A percentile compares a stretch with the other conserved stretches of the same genome.
Evolutionary conservation across 176 grass and related monocot genomes (phyloP).

Genomic region (Tillandsia fasciculata): DNA sequence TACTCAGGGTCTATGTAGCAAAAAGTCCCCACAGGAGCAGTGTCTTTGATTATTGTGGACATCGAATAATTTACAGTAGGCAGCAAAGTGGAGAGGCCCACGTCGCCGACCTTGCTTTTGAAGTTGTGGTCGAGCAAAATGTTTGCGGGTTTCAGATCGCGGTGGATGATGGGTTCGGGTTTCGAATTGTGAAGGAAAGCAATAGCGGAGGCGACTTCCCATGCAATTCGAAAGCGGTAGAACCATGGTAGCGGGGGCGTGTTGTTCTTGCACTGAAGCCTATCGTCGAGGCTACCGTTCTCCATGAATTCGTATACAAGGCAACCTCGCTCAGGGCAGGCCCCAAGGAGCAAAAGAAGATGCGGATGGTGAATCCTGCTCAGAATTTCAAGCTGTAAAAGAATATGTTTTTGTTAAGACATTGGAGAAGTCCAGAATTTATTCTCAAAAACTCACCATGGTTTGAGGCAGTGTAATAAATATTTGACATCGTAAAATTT

Average conservation of each 20-base stretch:
- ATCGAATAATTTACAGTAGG: conserved; percentile 20
- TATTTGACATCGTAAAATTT: no score
- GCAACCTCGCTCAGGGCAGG: conserved; percentile 68
- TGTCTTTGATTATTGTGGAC: not conserved
- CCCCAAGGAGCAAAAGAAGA: conserved; percentile 67
- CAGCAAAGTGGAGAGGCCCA: conserved; percentile 71
- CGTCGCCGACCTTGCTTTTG: conserved; percentile 78
- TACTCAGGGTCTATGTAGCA: conserved; percentile 27
- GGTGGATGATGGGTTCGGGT: conserved; percentile 76
- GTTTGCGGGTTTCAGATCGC: conserved; percentile 90
- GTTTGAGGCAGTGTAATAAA: no score
- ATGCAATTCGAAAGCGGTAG: conserved; percentile 50
- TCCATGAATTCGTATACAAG: conserved; percentile 97
- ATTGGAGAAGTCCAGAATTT: no score
- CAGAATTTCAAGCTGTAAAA: conserved; percentile 64
- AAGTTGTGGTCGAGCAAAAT: conserved; percentile 72
- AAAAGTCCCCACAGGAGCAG: conserved; percentile 3
- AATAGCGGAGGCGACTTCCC: conserved; percentile 50
- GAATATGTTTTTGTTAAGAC: not conserved
- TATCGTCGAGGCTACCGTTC: conserved; percentile 84
- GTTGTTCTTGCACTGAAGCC: conserved; percentile 46
- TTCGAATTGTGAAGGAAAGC: conserved; percentile 57
- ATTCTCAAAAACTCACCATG: no score
- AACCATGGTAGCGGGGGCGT: conserved; percentile 57
- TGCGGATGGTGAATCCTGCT: conserved; percentile 64